Conservation (phyloP, 1,284 basidiomycete genomes). For the Puccinia horiana region DNA sequence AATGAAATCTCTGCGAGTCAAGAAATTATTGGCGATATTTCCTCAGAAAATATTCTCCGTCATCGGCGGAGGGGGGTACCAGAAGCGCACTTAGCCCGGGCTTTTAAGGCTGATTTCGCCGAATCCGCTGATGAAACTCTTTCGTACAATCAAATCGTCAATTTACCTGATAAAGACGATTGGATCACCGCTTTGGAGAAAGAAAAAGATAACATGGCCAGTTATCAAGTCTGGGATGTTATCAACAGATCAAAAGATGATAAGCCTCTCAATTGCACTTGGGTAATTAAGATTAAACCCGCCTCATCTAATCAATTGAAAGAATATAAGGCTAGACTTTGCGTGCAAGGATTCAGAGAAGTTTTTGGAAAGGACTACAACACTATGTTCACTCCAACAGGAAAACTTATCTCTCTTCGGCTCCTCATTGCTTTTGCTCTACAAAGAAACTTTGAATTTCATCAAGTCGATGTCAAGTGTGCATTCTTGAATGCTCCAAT, state of each 20-base stretch:
- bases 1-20: background rate
- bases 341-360: constrained; percentile 2
- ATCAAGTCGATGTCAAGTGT: constrained; percentile 1
- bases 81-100: background rate
- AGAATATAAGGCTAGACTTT: constrained; percentile 11
- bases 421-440: constrained; percentile 6
- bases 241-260: background rate
- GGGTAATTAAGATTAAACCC: constrained; percentile 12
- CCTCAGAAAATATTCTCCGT: background rate
- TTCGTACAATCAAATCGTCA: background rate
- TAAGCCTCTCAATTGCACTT: background rate
- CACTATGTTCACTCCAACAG: background rate
- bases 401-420: constrained; percentile 1
- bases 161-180: background rate
- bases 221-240: constrained; percentile 2
- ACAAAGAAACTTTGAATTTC: background rate
- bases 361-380: background rate
- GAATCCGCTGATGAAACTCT: background rate
- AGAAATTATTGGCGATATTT: constrained; percentile 11
- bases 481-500: constrained; percentile 15
- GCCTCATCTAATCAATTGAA: background rate
- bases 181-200: background rate
- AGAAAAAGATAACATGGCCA: background rate
- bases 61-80: background rate
- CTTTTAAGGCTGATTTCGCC: too few species aligned